Conservation (phyloP, 2,329 filamentous ascomycete species). For the Aotearoamyces nothofagi region DNA sequence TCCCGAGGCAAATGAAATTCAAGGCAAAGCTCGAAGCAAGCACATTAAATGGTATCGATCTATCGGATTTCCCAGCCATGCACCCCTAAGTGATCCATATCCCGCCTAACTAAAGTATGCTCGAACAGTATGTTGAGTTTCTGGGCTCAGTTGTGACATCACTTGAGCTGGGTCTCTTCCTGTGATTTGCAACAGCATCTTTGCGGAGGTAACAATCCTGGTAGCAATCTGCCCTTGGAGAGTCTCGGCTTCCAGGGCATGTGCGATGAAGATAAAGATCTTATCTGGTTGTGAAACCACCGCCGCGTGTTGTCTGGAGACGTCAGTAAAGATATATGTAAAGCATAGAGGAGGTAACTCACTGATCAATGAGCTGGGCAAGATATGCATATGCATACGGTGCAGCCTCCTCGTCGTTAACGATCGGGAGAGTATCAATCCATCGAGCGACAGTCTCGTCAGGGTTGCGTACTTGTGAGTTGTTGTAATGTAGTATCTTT, state of each 20-base stretch:
- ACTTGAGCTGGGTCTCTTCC: constrained; percentile 64
- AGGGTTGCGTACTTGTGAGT: constrained; percentile 57
- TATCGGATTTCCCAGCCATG: too few relatives aligned
- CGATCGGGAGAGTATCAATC: constrained; percentile 81
- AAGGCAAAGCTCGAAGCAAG: background rate
- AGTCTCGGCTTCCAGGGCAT: constrained; percentile 82
- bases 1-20: background rate
- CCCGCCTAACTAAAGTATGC: constrained; percentile 55
- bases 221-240: constrained; percentile 71
- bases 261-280: constrained; percentile 71
- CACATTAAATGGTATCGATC: background rate
- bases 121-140: constrained; percentile 68
- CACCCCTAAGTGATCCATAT: background rate
- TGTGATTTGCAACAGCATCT: constrained; percentile 59
- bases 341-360: constrained; percentile 28
- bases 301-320: constrained; percentile 65
- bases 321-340: constrained; percentile 13
- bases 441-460: constrained; percentile 70
- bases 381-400: constrained; percentile 92
- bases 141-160: constrained; percentile 58
- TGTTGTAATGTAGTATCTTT: constrained; percentile 89
- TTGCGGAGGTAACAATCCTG: constrained; percentile 63
- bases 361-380: constrained; percentile 86
- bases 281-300: constrained; percentile 66
- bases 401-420: constrained; percentile 92